phyloP scores from a whole-genome alignment of 306 rosid genomes.

The Sicyos edulis region DNA sequence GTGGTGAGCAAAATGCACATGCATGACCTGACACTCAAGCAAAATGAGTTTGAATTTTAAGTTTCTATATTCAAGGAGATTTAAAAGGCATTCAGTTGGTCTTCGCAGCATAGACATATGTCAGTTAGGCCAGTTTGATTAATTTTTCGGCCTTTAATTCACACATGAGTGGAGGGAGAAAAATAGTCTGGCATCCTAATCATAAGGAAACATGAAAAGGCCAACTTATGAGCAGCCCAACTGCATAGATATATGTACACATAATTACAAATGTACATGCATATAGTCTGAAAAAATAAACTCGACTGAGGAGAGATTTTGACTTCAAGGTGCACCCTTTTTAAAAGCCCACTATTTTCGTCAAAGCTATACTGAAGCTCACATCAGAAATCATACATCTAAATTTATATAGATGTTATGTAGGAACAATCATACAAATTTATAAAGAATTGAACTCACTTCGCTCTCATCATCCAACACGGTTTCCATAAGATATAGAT shows the following conservation, averaged over 20 bases:
- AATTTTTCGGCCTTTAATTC: not conserved
- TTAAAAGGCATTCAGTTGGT: not conserved
- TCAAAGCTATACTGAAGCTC: not conserved
- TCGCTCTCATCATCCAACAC: slow-evolving; percentile 88
- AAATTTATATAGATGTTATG: not conserved
- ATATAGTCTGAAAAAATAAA: not conserved
- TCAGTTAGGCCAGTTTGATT: not conserved
- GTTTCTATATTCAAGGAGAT: not conserved
- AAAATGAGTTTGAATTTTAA: not conserved
- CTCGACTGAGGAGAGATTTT: not conserved
- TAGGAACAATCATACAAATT: not conserved
- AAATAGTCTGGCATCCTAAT: not conserved
- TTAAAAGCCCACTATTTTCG: not conserved
- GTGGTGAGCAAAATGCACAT: not conserved
- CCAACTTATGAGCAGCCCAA: no score
- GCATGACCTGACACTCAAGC: not conserved
- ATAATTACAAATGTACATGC: no score
- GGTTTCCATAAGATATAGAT: slow-evolving; percentile 92
- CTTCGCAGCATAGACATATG: not conserved
- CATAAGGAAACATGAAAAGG: not conserved
- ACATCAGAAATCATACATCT: not conserved
- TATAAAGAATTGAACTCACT: slow-evolving; percentile 39
- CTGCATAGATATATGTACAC: no score
- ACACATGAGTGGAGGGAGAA: not conserved
- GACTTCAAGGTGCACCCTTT: not conserved